Conservation (phyloP, 78 protist genomes). For the Pirum gemmata region DNA sequence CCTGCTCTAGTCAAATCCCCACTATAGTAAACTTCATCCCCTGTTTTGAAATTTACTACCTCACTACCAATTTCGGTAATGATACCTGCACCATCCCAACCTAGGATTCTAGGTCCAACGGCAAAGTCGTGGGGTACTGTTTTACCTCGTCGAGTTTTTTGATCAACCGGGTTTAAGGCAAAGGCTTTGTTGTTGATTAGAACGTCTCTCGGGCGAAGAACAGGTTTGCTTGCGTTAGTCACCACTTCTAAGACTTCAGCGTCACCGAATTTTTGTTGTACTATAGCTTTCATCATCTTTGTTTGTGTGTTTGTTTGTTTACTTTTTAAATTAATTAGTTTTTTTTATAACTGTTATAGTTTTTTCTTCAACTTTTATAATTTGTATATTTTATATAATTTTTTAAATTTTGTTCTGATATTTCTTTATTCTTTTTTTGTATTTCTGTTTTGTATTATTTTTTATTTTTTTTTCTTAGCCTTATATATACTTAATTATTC, state of each 20-base stretch:
- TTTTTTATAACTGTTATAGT: no score
- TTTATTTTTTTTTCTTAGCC: no score
- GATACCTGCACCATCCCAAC: background rate
- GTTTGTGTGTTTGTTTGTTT: no score
- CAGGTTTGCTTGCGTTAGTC: background rate
- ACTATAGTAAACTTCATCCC: constrained; percentile 4
- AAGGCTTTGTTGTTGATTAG: background rate
- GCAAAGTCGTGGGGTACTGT: background rate
- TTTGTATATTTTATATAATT: no score
- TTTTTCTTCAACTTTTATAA: no score
- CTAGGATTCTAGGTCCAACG: background rate
- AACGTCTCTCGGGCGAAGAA: background rate
- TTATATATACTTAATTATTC: no score
- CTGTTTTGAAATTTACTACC: background rate
- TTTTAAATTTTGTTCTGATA: no score
- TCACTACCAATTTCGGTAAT: background rate
- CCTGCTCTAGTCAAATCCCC: background rate
- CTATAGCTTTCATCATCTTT: background rate
- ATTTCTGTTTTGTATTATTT: no score
- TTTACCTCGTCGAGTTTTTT: background rate
- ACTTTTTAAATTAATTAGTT: no score
- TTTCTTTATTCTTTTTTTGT: no score
- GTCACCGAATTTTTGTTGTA: background rate
- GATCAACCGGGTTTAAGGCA: background rate
- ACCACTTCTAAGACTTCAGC: background rate